These are phyloP conservation scores for Cocos nucifera DNA, from an alignment of 176 grass and related monocot genomes.

Conservation along the genomic window DNA sequence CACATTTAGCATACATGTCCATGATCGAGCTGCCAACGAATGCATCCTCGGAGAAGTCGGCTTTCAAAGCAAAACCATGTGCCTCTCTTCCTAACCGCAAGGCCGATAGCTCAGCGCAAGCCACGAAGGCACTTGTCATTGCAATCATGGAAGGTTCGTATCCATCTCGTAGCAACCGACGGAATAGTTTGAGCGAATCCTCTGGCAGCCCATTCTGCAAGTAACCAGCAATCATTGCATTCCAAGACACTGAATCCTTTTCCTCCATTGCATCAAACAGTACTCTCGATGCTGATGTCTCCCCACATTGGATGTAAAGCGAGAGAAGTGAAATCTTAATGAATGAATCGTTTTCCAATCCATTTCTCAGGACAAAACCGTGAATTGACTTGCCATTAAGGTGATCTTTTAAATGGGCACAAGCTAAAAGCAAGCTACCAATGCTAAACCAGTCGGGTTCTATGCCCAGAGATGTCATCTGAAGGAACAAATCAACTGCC, in stretches of 20 bases:
- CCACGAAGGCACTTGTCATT: slow-evolving; percentile 41
- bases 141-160: slow-evolving; percentile 22
- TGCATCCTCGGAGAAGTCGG: slow-evolving; percentile 18
- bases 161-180: slow-evolving; percentile 28
- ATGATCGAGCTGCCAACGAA: slow-evolving; percentile 44
- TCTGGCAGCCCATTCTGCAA: slow-evolving; percentile 26
- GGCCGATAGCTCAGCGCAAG: slow-evolving; percentile 41
- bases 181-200: slow-evolving; percentile 40
- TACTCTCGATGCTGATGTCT: slow-evolving; percentile 8
- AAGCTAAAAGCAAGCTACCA: slow-evolving; percentile 49
- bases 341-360: slow-evolving; percentile 43
- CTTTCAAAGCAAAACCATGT: slow-evolving; percentile 41
- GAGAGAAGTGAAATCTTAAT: slow-evolving; percentile 42
- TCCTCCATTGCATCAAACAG: slow-evolving; percentile 33
- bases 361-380: slow-evolving; percentile 54
- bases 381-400: slow-evolving; percentile 35
- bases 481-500: slow-evolving; percentile 35
- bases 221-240: slow-evolving; percentile 54
- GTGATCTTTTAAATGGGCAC: slow-evolving; percentile 27
- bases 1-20: slow-evolving; percentile 66
- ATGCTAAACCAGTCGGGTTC: slow-evolving; percentile 51
- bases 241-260: slow-evolving; percentile 45
- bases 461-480: slow-evolving; percentile 22
- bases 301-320: slow-evolving; percentile 34
- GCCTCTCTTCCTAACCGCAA: slow-evolving; percentile 46